Conservation (phyloP, 1,139 yeast species). For the Meyerozyma carpophila region DNA sequence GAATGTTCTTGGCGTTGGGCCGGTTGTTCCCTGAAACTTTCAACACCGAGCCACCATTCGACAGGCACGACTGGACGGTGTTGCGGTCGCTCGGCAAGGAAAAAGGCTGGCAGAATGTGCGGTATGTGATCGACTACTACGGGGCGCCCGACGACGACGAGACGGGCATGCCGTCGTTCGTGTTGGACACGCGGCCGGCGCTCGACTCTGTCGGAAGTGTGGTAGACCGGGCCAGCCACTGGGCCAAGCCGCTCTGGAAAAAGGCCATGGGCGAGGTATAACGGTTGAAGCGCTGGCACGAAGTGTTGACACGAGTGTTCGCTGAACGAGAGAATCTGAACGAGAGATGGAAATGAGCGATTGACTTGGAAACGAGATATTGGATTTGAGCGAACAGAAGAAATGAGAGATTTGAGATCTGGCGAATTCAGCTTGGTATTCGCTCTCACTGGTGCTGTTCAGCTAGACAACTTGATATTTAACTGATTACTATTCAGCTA, state of each 20-base stretch:
- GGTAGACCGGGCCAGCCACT: conserved; percentile 57
- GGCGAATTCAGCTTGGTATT: no score
- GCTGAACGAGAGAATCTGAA: no score
- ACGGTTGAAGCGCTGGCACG: no score
- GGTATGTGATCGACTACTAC: conserved; percentile 94
- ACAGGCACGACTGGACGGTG: conserved; percentile 98
- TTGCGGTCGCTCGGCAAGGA: conserved; percentile 54
- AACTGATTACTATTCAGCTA: background rate
- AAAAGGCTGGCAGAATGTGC: conserved; percentile 48
- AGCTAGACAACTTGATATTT: no score
- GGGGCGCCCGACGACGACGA: conserved; percentile 87
- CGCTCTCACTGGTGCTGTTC: no score
- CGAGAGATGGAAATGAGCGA: background rate
- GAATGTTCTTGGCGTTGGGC: conserved; percentile 60
- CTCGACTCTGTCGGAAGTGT: conserved; percentile 64
- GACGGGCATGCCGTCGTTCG: conserved; percentile 84
- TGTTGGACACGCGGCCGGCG: conserved; percentile 93
- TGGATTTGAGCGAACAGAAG: no score
- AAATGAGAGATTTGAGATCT: no score
- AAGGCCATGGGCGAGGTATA: conserved; percentile 47
- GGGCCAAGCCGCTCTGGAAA: conserved; percentile 40
- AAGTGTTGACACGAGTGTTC: no score
- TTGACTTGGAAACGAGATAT: no score
- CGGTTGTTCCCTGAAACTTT: conserved; percentile 67
- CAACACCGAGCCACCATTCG: conserved; percentile 85